Percentiles rank a stretch among this genome's conserved stretches.
Conservation (phyloP, 2,329 filamentous ascomycete genomes). For the Hypoxylon sp. region DNA sequence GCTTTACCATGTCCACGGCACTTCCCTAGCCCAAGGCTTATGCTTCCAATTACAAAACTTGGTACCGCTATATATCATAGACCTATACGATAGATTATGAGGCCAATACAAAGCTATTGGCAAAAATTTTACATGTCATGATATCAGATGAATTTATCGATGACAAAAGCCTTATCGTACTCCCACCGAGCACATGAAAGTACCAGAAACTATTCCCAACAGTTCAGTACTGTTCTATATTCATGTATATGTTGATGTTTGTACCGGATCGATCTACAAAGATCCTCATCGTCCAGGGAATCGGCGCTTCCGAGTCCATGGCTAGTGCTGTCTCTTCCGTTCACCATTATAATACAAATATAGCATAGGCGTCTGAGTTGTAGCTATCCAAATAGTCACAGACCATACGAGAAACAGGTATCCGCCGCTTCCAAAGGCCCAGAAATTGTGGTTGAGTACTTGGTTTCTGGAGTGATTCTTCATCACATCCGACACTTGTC, state of each 20-base stretch:
- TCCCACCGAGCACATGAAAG: not conserved
- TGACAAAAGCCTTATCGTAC: not conserved
- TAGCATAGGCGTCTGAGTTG: not conserved
- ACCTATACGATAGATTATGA: not conserved
- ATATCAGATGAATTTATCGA: not conserved
- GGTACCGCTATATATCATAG: not conserved
- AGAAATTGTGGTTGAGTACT: not conserved
- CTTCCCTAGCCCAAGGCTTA: not conserved
- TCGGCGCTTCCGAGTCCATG: not conserved
- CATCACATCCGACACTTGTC: not conserved
- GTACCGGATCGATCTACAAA: not conserved
- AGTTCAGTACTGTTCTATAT: not conserved
- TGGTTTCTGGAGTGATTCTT: not conserved
- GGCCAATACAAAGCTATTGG: not conserved
- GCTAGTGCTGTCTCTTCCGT: not conserved
- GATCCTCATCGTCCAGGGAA: not conserved
- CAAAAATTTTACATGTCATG: not conserved
- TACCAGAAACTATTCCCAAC: not conserved
- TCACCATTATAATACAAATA: not conserved
- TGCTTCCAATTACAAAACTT: not conserved
- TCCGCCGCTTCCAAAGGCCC: not conserved
- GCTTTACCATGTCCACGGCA: slow-evolving; percentile 4
- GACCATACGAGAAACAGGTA: not conserved
- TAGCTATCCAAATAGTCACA: not conserved
- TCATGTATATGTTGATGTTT: not conserved